A percentile compares a stretch with the other conserved stretches of the same genome.
These are phyloP conservation scores for Globisporangium polare DNA, from an alignment of 352 stramenopile genomes.

Conservation along the genomic window DNA sequence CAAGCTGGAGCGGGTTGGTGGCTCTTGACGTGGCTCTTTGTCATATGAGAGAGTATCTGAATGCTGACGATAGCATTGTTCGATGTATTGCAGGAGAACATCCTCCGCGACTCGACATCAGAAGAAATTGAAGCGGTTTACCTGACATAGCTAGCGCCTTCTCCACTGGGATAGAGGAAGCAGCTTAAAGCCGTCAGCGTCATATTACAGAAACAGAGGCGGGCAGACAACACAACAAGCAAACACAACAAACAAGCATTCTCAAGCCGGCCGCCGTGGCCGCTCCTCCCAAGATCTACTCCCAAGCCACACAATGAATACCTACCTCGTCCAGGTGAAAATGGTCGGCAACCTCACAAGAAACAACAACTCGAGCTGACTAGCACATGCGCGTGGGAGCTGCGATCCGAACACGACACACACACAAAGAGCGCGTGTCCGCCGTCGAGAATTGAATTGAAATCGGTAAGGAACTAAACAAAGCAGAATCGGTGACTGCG, in stretches of 20 bases:
- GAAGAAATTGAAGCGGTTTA: conserved; percentile 86
- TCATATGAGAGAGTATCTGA: neutral
- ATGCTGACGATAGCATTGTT: conserved; percentile 3
- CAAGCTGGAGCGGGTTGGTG: conserved; percentile 69
- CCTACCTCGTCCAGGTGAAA: too few species aligned
- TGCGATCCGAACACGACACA: too few species aligned
- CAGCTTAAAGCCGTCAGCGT: neutral
- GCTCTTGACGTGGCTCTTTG: neutral
- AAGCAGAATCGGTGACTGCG: neutral
- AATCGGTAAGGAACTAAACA: neutral
- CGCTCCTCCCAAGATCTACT: neutral
- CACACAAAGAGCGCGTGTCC: neutral
- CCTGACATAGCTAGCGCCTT: conserved; percentile 53
- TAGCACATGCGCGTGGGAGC: too few species aligned
- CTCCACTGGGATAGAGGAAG: neutral
- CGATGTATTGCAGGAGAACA: conserved; percentile 55
- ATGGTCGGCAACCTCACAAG: too few species aligned
- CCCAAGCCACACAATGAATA: too few species aligned
- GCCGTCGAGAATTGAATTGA: neutral
- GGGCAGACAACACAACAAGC: neutral
- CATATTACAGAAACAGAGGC: neutral
- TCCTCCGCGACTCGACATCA: conserved; percentile 74
- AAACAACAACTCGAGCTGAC: too few species aligned
- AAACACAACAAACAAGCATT: neutral
- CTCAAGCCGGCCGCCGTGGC: neutral